Evolutionary conservation across 2,329 filamentous ascomycete genomes (phyloP).

Genomic region (Xenoacremonium recifei): DNA sequence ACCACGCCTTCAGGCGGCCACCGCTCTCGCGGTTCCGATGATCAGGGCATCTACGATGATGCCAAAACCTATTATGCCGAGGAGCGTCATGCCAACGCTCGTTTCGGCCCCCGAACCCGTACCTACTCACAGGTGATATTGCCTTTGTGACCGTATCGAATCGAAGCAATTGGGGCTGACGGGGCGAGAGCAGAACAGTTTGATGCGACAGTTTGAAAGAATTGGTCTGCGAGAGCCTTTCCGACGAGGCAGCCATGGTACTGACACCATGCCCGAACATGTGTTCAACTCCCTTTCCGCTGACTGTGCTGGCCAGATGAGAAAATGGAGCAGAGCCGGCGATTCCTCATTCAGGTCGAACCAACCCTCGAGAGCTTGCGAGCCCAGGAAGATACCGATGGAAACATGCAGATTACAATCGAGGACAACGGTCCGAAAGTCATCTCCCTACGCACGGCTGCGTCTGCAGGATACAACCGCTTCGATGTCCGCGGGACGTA

Average conservation of each 20-base stretch:
- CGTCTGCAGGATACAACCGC: conserved; percentile 80
- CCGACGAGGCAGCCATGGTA: conserved; percentile 59
- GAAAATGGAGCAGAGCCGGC: conserved; percentile 62
- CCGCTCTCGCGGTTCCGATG: conserved; percentile 38
- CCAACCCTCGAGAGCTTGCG: conserved; percentile 76
- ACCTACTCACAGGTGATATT: conserved; percentile 59
- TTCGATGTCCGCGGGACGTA: conserved; percentile 95
- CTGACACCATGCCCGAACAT: conserved; percentile 10
- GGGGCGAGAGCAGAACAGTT: conserved; percentile 43
- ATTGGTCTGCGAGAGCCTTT: conserved; percentile 53
- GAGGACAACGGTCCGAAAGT: conserved; percentile 94
- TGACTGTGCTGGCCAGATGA: conserved; percentile 59
- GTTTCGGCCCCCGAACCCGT: conserved; percentile 49
- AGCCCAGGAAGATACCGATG: conserved; percentile 86
- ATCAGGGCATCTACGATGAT: conserved; percentile 54
- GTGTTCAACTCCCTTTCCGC: conserved; percentile 3
- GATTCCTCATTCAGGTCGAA: conserved; percentile 85
- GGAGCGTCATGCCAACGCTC: conserved; percentile 52
- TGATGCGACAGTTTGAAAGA: conserved; percentile 53
- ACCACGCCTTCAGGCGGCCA: conserved; percentile 24
- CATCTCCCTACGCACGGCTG: conserved; percentile 78
- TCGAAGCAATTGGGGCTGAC: conserved; percentile 24
- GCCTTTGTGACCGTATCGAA: neutral
- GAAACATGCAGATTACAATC: conserved; percentile 96
- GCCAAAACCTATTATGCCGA: conserved; percentile 59